Base-by-base conservation (phyloP, 2,329 filamentous ascomycete genomes). In the Diplodia intermedia region DNA sequence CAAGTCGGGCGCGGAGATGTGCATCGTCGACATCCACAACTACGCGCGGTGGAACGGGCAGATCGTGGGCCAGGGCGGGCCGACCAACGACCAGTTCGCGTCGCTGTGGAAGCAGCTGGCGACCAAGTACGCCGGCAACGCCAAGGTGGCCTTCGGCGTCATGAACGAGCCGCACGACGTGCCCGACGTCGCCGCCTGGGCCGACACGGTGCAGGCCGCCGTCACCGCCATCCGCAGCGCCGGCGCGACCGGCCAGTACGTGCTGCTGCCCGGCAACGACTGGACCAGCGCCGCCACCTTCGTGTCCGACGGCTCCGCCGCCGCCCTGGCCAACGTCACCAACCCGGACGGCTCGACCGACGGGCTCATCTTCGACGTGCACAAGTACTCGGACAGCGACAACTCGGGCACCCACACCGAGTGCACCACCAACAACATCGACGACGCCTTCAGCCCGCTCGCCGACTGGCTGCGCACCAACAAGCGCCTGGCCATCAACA, bases 151-250 rank as follows among this genome's bases (percentile, higher is more conserved):
- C 3, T 89, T 91, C 71, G 88, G 88, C 15, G 75, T 91, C 54
- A 91, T 91, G 88, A 91, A 91, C 78, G 89, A 82, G 78, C 89
- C 89, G 7, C 87, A 90, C 75, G 85, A 88, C 61, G 68, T 70
- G 65, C 76, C 86, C 67, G 83, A 88, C 72, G 81, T 89, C 71
- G 76, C 73, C 31, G 75, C 78, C 1, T 91, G 89, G 89, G 87
- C 86, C 0, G 75, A 81, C 4, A 88, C 86, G 0, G 85, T 86
- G 69, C 89, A 91, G 74, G 82, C 82, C 14, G 88, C 82, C 18
- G 89, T 92, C 1, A 88, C 85, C 0, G 89, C 88, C 3, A 90
- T 92, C 72, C 86, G 89, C 53, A 76, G 83, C 52, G 85, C 86
- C 2, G 89, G 89, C n/a, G 88, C 89, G n/a, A 84, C 80, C 0